A percentile compares a stretch with the other conserved stretches of the same genome.
These are phyloP conservation scores for Hymenoscyphus salicellus DNA, from an alignment of 2,329 filamentous ascomycete genomes.

Conservation along the genomic window DNA sequence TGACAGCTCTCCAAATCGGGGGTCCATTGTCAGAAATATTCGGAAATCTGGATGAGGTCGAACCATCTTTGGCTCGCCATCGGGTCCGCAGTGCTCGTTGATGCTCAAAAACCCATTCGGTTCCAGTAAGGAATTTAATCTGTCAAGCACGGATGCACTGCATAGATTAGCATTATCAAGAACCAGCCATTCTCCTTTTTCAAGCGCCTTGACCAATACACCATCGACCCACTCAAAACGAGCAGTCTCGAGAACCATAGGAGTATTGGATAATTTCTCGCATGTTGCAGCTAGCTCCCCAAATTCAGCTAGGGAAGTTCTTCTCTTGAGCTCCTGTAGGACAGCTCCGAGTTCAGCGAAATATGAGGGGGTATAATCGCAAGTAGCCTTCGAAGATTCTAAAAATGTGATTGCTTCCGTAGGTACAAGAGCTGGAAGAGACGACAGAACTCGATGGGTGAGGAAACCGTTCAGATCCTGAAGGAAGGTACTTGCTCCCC, in stretches of 20 bases:
- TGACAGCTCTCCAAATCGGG: conserved; percentile 87
- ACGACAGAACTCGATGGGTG: conserved; percentile 48
- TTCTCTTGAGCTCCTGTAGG: conserved; percentile 31
- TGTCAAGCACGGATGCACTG: conserved; percentile 88
- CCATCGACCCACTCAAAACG: conserved; percentile 97
- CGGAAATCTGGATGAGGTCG: conserved; percentile 82
- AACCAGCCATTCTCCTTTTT: conserved; percentile 86
- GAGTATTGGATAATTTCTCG: conserved; percentile 47
- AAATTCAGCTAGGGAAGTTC: conserved; percentile 43
- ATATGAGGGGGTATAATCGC: conserved; percentile 19
- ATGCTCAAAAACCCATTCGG: conserved; percentile 83
- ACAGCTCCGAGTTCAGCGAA: conserved; percentile 33
- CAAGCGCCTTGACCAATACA: conserved; percentile 80
- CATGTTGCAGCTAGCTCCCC: conserved; percentile 27
- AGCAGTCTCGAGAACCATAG: conserved; percentile 63
- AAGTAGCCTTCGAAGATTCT: conserved; percentile 43
- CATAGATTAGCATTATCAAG: conserved; percentile 97
- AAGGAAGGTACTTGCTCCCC: conserved; percentile 64
- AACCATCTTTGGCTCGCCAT: conserved; percentile 77
- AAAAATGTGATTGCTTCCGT: conserved; percentile 50
- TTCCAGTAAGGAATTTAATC: conserved; percentile 90
- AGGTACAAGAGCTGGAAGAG: conserved; percentile 48
- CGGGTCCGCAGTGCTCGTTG: conserved; percentile 83
- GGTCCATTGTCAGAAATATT: conserved; percentile 90
- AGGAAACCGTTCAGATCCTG: conserved; percentile 52